These are phyloP conservation scores for Coemansia sp. DNA, from an alignment of 192 early-diverging fungal species.

Conservation along the genomic window DNA sequence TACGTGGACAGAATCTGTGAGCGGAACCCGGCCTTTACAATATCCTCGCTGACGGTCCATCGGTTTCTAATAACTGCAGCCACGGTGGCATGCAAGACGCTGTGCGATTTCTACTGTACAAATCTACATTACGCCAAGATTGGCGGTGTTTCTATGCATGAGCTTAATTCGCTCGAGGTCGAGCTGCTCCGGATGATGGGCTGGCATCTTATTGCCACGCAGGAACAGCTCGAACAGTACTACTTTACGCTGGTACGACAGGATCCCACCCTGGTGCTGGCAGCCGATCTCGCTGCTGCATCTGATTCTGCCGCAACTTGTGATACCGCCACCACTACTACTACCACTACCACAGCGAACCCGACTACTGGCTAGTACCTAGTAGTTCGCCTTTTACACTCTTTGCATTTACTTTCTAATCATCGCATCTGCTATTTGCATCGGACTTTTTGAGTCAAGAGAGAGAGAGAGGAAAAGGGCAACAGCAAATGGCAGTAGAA, in stretches of 20 bases:
- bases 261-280: conserved; percentile 59
- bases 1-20: conserved; percentile 92
- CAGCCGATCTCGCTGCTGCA: conserved; percentile 20
- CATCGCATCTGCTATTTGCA: not conserved
- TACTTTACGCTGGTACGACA: conserved; percentile 89
- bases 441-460: not conserved
- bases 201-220: conserved; percentile 82
- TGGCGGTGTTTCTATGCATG: conserved; percentile 89
- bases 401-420: not conserved
- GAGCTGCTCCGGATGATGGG: conserved; percentile 87
- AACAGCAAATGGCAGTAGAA: not conserved
- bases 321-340: not conserved
- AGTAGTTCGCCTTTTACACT: not conserved
- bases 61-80: conserved; percentile 90
- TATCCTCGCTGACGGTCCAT: conserved; percentile 91
- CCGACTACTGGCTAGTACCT: not conserved
- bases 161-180: conserved; percentile 91
- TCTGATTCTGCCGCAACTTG: not conserved
- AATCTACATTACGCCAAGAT: conserved; percentile 95
- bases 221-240: conserved; percentile 84
- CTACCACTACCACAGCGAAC: not conserved
- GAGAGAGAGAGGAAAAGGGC: not conserved
- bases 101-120: conserved; percentile 94
- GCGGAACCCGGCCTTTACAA: conserved; percentile 74
- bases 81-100: conserved; percentile 80